phyloP scores from a whole-genome alignment of 495 filamentous ascomycete species.

The Aspergillus diversus region DNA sequence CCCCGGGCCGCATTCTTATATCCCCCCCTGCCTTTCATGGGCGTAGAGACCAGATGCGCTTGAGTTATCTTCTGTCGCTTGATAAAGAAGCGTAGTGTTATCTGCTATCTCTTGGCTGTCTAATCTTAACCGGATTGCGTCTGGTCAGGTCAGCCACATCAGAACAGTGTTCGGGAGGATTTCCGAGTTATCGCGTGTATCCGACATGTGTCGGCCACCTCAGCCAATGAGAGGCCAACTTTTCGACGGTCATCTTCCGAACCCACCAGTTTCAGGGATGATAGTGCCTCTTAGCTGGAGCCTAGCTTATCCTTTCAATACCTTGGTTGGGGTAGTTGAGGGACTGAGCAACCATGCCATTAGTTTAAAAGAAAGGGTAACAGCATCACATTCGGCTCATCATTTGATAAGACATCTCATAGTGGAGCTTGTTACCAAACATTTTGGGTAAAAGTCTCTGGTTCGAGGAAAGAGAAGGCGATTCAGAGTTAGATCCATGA shows the following conservation, averaged over 20 bases:
- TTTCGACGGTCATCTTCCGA: conserved; percentile 2
- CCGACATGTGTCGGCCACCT: not conserved
- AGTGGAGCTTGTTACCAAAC: conserved; percentile 2
- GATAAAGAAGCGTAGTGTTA: conserved; percentile 16
- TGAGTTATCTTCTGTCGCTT: not conserved
- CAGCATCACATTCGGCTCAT: not conserved
- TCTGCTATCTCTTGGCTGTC: conserved; percentile 26
- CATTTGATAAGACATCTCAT: not conserved
- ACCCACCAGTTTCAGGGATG: not conserved
- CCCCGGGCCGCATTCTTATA: conserved; percentile 2
- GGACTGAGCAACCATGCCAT: conserved; percentile 1
- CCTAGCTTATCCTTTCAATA: not conserved
- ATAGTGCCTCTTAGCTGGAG: conserved; percentile 1
- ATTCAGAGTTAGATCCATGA: not conserved
- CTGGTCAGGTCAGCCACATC: not conserved
- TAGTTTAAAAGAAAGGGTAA: not conserved
- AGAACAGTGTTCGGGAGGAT: not conserved
- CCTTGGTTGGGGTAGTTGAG: not conserved
- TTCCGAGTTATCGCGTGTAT: conserved; percentile 4
- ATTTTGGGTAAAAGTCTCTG: not conserved
- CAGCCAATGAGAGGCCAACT: conserved; percentile 4
- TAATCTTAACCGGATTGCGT: conserved; percentile 8
- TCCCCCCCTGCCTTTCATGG: not conserved
- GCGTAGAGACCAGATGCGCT: not conserved
- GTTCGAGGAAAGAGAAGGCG: conserved; percentile 2